Conservation (phyloP, 1,139 yeast genomes). For the Saccharomyces pastorianus region DNA sequence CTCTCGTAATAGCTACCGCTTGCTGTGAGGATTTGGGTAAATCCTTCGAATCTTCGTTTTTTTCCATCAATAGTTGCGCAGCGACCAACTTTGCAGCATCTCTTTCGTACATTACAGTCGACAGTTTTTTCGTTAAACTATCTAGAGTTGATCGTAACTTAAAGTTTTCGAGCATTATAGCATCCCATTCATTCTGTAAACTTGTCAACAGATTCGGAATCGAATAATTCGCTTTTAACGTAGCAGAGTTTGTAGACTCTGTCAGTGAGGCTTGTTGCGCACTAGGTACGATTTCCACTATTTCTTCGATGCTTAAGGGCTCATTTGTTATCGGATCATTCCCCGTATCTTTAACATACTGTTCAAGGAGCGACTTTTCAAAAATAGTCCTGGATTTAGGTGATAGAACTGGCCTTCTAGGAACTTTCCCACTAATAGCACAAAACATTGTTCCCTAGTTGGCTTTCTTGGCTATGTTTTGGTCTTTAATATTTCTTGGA, state of each 20-base stretch:
- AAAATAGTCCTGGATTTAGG: constrained; percentile 65
- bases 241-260: constrained; percentile 24
- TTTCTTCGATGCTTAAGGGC: constrained; percentile 49
- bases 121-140: constrained; percentile 60
- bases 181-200: constrained; percentile 87
- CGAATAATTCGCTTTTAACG: constrained; percentile 41
- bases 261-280: constrained; percentile 26
- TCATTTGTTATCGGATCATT: constrained; percentile 72
- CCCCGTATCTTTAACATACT: constrained; percentile 57
- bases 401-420: constrained; percentile 66
- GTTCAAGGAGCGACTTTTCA: constrained; percentile 53
- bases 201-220: constrained; percentile 70
- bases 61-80: constrained; percentile 58
- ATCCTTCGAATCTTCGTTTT: constrained; percentile 60
- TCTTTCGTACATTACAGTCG: constrained; percentile 69
- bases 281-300: constrained; percentile 41
- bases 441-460: constrained; percentile 19
- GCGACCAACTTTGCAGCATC: constrained; percentile 91
- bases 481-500: not conserved
- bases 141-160: constrained; percentile 65
- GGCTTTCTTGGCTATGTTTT: not conserved
- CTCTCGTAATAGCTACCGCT: constrained; percentile 14
- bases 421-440: constrained; percentile 50
- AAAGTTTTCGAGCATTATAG: constrained; percentile 74
- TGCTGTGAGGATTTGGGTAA: constrained; percentile 28